Evolutionary conservation across 2,329 filamentous ascomycete genomes (phyloP).

Genomic region (Apiospora marii): DNA sequence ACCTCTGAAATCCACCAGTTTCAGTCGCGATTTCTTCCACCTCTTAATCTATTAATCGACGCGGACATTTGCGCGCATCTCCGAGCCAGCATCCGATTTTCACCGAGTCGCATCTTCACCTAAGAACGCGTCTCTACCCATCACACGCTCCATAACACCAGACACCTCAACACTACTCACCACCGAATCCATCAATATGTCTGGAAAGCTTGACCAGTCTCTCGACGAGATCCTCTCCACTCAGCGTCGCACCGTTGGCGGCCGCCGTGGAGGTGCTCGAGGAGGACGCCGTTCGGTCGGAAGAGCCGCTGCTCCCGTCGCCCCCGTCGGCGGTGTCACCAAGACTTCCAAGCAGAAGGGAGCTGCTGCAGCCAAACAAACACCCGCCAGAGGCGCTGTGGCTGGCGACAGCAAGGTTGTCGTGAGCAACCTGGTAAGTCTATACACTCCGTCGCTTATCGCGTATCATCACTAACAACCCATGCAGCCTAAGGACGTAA

Average conservation of each 20-base stretch:
- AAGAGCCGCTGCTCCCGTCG: slow-evolving; percentile 65
- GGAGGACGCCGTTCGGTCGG: slow-evolving; percentile 59
- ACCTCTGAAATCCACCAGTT: neutral
- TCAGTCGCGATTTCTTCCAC: neutral
- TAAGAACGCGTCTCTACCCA: slow-evolving; percentile 14
- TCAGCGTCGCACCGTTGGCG: slow-evolving; percentile 66
- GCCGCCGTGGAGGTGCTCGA: slow-evolving; percentile 51
- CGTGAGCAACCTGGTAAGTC: slow-evolving; percentile 95
- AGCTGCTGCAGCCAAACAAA: slow-evolving; percentile 64
- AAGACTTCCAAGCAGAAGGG: slow-evolving; percentile 75
- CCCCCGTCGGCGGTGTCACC: slow-evolving; percentile 85
- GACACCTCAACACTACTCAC: neutral
- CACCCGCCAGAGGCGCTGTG: slow-evolving; percentile 69
- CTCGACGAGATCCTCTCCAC: slow-evolving; percentile 96
- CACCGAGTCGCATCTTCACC: neutral
- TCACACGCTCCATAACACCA: slow-evolving; percentile 1
- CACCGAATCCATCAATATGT: slow-evolving; percentile 62
- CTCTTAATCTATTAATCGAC: slow-evolving; percentile 12
- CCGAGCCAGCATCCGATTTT: neutral
- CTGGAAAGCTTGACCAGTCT: slow-evolving; percentile 94
- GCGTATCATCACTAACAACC: slow-evolving; percentile 20
- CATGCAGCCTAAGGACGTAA: slow-evolving; percentile 88
- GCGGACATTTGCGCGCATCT: slow-evolving; percentile 3
- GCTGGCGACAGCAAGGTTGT: slow-evolving; percentile 92
- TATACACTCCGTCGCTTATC: neutral